Evolutionary conservation across 257 asterid species (phyloP), one percentile per base, ranked within the genome.

Genomic region (Ballota nigra): DNA sequence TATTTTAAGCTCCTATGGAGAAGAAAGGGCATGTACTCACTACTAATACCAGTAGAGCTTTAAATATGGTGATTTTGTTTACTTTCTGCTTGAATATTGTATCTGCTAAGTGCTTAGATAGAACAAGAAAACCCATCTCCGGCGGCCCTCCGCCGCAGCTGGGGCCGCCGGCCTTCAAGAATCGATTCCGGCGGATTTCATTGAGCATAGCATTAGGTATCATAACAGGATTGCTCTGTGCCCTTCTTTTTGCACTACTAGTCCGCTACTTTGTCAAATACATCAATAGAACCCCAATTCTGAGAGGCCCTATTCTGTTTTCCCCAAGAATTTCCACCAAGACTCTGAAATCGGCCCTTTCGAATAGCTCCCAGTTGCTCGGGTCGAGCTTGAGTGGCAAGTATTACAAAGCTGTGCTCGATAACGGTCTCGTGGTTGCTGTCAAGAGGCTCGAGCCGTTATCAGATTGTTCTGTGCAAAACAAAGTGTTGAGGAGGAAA

Each of bases 371-470:
- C n/a, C 88, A 79, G 65, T 77, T 89, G 55, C 85, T 91, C 0
- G 92, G 97, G 5, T 84, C 96, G 24, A 84, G 95, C 75, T 79
- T 88, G 28, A 80, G 67, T 19, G 96, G 97, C n/a, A 89, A 78
- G 60, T 94, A 82, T 75, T 89, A 78, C 83, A 91, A 79, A 80
- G 86, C 86, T n/a, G 86, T 88, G 24, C 97, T 91, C 10, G 99
- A 91, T 43, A 94, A 86, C 62, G 95, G 98, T 62, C 86, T 94
- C 4, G 83, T 80, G 13, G 74, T 94, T 40, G 97, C 97, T 0
- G 96, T 91, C 52, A 94, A 94, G 84, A 84, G 74, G 70, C 83
- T 94, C n/a, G 88, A 84, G 71, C 87, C 86, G 66, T 77, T 82
- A 7, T 76, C 57, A 28, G 68, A 79, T 16, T 71, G 60, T 71